These are phyloP conservation scores for Protomyces pachydermus DNA, from an alignment of 1,139 yeast genomes.

Conservation along the genomic window DNA sequence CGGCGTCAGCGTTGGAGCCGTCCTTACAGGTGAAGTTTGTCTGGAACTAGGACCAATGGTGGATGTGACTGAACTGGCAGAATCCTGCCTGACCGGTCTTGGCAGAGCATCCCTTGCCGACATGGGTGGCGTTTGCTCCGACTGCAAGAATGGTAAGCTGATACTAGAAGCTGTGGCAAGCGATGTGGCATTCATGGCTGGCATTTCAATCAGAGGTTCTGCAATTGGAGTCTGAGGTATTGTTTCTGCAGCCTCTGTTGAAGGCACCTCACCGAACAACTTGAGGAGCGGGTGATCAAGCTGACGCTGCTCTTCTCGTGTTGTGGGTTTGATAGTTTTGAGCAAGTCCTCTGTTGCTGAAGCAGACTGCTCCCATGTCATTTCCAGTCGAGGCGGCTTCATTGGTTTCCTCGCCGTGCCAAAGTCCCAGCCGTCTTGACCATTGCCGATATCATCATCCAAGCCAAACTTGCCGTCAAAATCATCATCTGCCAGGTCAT, in stretches of 20 bases:
- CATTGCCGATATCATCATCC: conserved; percentile 34
- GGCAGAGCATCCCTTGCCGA: neutral
- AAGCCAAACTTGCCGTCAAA: conserved; percentile 21
- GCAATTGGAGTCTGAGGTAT: conserved; percentile 10
- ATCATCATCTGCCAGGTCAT: conserved; percentile 19
- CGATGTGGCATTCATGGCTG: conserved; percentile 25
- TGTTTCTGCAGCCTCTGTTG: neutral
- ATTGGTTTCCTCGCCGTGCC: conserved; percentile 31
- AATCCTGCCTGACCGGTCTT: conserved; percentile 13
- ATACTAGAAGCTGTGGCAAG: conserved; percentile 9
- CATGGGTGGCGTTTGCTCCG: neutral
- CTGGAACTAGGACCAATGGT: neutral
- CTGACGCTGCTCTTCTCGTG: neutral
- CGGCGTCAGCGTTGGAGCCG: neutral
- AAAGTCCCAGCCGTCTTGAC: conserved; percentile 42
- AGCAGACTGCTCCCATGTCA: conserved; percentile 25
- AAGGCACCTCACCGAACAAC: conserved; percentile 8
- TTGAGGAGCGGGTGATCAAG: conserved; percentile 23
- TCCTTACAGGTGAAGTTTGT: neutral
- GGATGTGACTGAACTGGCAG: neutral
- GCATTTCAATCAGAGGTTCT: conserved; percentile 20
- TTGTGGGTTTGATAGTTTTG: conserved; percentile 6
- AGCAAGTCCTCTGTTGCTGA: conserved; percentile 21
- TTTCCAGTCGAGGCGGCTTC: neutral
- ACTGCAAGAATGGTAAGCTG: conserved; percentile 8